phyloP scores from a whole-genome alignment of 495 filamentous ascomycete species.

The Xylaria acuta region DNA sequence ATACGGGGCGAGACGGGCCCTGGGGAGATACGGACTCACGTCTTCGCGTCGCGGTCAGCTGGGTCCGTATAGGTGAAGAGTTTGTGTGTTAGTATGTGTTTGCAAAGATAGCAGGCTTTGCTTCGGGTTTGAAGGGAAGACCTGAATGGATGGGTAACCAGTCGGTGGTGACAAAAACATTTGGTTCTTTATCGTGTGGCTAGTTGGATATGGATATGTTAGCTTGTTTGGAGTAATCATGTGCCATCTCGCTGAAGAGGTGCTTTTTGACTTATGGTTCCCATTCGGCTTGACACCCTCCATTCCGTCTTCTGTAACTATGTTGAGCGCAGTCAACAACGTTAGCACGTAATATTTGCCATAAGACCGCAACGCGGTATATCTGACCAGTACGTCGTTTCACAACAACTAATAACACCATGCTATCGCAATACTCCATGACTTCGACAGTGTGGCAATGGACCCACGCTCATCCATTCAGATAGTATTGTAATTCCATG shows the following conservation, averaged over 20 bases:
- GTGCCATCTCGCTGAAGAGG: background rate
- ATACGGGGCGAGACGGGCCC: background rate
- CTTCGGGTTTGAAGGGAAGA: background rate
- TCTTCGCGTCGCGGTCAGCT: background rate
- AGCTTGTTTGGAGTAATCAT: background rate
- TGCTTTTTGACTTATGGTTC: background rate
- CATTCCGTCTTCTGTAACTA: constrained; percentile 2
- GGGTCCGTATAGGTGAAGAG: background rate
- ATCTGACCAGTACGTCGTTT: background rate
- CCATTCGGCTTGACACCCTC: background rate
- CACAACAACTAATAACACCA: background rate
- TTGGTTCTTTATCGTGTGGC: background rate
- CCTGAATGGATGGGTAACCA: background rate
- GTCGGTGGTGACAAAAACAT: background rate
- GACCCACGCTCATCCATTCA: background rate
- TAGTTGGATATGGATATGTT: background rate
- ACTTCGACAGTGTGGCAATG: background rate
- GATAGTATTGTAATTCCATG: background rate
- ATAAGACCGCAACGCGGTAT: no score
- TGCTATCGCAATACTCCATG: background rate
- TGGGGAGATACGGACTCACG: constrained; percentile 4
- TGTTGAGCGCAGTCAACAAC: background rate
- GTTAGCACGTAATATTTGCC: background rate
- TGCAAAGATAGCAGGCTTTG: background rate
- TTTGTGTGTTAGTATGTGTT: background rate